Base-by-base conservation (phyloP, 2,329 filamentous ascomycete species). In the Septoria petroselini region DNA sequence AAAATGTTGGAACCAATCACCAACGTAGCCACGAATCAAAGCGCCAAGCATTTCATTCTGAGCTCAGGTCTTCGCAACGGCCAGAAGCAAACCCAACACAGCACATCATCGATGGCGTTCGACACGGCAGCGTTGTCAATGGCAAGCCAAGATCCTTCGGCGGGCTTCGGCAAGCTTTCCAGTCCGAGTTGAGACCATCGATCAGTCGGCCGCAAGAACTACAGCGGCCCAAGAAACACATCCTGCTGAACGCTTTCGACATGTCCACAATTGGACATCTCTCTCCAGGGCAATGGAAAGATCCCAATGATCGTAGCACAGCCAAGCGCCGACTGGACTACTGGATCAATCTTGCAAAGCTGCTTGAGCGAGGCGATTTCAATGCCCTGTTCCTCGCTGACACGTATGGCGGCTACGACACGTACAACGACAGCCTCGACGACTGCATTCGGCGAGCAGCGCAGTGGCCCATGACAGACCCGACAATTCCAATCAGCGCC, bases 201-300 rank as follows among this genome's bases (percentile, higher is more conserved):
- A 35, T n/a, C 3, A 37, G 15, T 6, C 15, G 9, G 0, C 9
- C 8, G 9, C 5, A 18, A 37, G n/a, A 15, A 19, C 25, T 30
- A 3, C 42, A 50, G 41, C 43, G 35, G n/a, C 46, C 39, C 9
- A 62, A 60, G 52, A 73, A 72, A 52, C 64, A 71, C 18, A 54
- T 62, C 14, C 37, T 62, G 4, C 52, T 62, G n/a, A 62, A 60
- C 41, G 58, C 59, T 11, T 58, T 60, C 52, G 83, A 80, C 8
- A 74, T 74, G 72, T 69, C 72, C 23, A 57, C 52, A 12, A 55
- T 55, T 37, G 81, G 81, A 2, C 82, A 85, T 62, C 62, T 85
- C 27, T 81, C 79, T 0, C 81, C 81, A 1, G 82, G 82, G 0
- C 82, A 85, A 68, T 85, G 82, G 83, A 84, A 83, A 70, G 79